phyloP scores from a whole-genome alignment of 352 stramenopile species.

The Globisporangium rhizosaccharum region DNA sequence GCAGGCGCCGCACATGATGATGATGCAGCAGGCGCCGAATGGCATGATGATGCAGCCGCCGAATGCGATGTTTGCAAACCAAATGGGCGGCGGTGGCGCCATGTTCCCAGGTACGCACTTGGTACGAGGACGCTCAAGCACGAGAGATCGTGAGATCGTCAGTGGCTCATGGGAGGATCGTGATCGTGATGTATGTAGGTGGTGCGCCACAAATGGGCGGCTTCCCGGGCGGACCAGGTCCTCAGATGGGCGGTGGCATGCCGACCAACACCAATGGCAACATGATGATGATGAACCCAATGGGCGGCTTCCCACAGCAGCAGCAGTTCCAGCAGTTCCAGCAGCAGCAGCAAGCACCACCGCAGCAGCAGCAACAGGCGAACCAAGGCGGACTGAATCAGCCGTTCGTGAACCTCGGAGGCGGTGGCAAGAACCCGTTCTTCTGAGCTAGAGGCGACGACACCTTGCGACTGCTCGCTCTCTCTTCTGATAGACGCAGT shows the following conservation, averaged over 20 bases:
- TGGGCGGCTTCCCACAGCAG: constrained; percentile 38
- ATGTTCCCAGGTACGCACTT: constrained; percentile 46
- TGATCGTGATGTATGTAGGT: constrained; percentile 16
- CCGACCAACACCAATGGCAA: constrained; percentile 21
- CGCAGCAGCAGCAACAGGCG: constrained; percentile 35
- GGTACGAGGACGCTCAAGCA: too few species aligned
- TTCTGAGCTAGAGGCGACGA: constrained; percentile 22
- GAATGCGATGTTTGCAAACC: constrained; percentile 28
- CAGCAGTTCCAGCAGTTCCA: constrained; percentile 25
- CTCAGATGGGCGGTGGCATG: constrained; percentile 38
- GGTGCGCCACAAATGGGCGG: constrained; percentile 32
- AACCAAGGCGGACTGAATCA: constrained; percentile 50
- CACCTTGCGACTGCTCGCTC: too few species aligned
- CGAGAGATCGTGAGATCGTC: too few species aligned
- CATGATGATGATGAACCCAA: constrained; percentile 62
- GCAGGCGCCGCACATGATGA: constrained; percentile 17
- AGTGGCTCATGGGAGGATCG: neutral
- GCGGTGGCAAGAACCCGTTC: constrained; percentile 36
- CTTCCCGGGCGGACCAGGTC: constrained; percentile 29
- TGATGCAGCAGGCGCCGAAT: constrained; percentile 25
- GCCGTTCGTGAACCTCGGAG: constrained; percentile 69
- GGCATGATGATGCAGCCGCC: constrained; percentile 28
- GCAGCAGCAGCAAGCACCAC: constrained; percentile 26
- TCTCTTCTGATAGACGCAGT: too few species aligned
- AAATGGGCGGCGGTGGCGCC: constrained; percentile 42